Base-by-base conservation (phyloP, 2,329 filamentous ascomycete genomes). In the Botryotinia convoluta region DNA sequence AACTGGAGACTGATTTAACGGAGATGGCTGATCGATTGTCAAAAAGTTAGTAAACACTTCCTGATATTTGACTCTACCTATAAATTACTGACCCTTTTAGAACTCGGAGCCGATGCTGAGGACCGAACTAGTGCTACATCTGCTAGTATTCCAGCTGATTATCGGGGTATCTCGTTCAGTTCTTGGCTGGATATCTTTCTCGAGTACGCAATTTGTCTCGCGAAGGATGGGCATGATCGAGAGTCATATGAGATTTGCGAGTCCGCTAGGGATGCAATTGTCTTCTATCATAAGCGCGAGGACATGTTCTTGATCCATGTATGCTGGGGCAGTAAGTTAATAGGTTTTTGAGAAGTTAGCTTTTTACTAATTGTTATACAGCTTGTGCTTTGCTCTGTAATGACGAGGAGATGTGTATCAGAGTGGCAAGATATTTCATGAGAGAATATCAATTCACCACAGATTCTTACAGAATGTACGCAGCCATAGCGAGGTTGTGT, bases 131-230 rank as follows among this genome's bases (percentile, higher is more conserved):
- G 71, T 69, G 65, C 54, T 42, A 54, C 73, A 18, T 48, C 72
- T 32, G 71, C 72, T n/a, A 74, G 77, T 26, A 70, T 81, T 51
- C 79, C 80, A 12, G 72, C 76, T 42, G 77, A 80, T 74, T 95
- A 94, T 79, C 91, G 93, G 77, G 92, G 92, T 12, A 93, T 98
- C 64, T 85, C 90, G 0, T 97, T 98, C 79, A 86, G 91, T 73
- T 87, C 90, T 64, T 99, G 96, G 96, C 87, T 98, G 4, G 93
- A 97, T 77, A 87, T 97, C 0, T 97, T 99, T 80, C 87, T 97
- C 51, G 93, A 96, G 79, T 97, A 97, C 80, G 92, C 94, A 4
- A 86, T 98, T 65, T 86, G 91, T 8, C 87, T 96, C 45, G 92
- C 94, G 12, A 88, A 89, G 60, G 84, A 86, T 32, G 90, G 90